Evolutionary conservation across 371 early-diverging fungal genomes (phyloP).

Genomic region (Actinomucor elegans): DNA sequence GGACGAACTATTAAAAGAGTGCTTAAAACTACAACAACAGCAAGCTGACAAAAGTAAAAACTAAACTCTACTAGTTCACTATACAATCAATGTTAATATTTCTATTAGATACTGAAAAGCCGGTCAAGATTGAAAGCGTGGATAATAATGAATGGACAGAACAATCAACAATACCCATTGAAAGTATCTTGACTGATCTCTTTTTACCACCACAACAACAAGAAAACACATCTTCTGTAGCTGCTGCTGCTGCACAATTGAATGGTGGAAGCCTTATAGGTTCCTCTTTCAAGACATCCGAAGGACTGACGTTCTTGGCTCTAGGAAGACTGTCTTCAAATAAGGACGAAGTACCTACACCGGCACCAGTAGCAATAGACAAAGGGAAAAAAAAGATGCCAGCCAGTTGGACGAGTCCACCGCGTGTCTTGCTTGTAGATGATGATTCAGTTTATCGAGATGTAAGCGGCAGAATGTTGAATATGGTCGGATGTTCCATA

Average conservation of each 20-base stretch:
- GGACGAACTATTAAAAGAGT: slow-evolving; percentile 62
- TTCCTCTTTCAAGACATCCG: slow-evolving; percentile 16
- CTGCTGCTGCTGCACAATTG: slow-evolving; percentile 17
- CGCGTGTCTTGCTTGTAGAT: slow-evolving; percentile 76
- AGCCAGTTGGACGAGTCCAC: slow-evolving; percentile 62
- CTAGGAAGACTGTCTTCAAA: slow-evolving; percentile 10
- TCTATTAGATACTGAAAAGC: neutral
- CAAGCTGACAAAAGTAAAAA: neutral
- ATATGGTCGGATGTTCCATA: slow-evolving; percentile 71
- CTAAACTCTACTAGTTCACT: too few relatives aligned
- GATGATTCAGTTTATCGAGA: slow-evolving; percentile 73
- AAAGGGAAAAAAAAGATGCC: slow-evolving; percentile 27
- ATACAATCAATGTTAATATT: neutral
- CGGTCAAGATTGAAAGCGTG: slow-evolving; percentile 3
- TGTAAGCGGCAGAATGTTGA: slow-evolving; percentile 61
- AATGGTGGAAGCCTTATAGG: slow-evolving; percentile 16
- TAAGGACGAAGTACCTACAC: neutral
- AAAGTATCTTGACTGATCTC: slow-evolving; percentile 16
- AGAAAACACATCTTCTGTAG: slow-evolving; percentile 10
- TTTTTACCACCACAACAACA: slow-evolving; percentile 14
- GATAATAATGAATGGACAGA: slow-evolving; percentile 4
- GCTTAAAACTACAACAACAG: slow-evolving; percentile 46
- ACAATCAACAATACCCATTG: slow-evolving; percentile 5
- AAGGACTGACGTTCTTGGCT: slow-evolving; percentile 13
- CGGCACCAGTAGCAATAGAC: neutral